Conservation (phyloP, 140 eudicot species). For the Stevia rebaudiana region DNA sequence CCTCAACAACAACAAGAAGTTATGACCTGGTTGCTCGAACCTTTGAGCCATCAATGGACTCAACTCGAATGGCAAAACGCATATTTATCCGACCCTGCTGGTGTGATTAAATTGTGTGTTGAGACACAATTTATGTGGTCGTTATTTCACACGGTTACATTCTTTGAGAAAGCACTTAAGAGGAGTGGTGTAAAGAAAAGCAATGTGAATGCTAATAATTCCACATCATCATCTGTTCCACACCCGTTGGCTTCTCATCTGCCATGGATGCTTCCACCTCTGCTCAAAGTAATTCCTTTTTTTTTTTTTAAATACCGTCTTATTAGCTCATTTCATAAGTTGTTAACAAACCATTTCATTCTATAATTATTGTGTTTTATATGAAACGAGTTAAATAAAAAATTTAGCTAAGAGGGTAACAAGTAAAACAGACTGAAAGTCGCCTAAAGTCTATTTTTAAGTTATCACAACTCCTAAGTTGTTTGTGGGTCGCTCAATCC, state of each 20-base stretch:
- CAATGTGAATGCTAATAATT: conserved; percentile 32
- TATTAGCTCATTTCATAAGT: not conserved
- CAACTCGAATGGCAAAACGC: conserved; percentile 87
- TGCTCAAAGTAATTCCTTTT: conserved; percentile 61
- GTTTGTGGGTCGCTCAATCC: not conserved
- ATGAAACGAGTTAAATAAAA: not conserved
- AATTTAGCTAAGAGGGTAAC: not conserved
- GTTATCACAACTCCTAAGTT: not conserved
- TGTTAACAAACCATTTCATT: too few relatives aligned
- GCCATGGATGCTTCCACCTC: conserved; percentile 98
- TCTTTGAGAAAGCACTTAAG: conserved; percentile 97
- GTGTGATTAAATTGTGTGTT: conserved; percentile 67
- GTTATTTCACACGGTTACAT: conserved; percentile 80
- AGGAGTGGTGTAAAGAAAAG: conserved; percentile 66
- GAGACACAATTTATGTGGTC: conserved; percentile 95
- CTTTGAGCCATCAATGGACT: conserved; percentile 88
- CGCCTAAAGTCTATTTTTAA: not conserved
- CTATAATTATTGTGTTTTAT: too few relatives aligned
- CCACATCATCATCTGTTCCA: conserved; percentile 34
- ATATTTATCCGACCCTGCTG: conserved; percentile 74
- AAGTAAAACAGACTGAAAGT: not conserved
- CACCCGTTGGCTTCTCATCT: conserved; percentile 94
- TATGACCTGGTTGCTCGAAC: conserved; percentile 92
- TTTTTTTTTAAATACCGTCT: not conserved
- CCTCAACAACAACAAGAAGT: conserved; percentile 96